Base-by-base conservation (phyloP, 257 asterid species). In the Forsythia suspensa region DNA sequence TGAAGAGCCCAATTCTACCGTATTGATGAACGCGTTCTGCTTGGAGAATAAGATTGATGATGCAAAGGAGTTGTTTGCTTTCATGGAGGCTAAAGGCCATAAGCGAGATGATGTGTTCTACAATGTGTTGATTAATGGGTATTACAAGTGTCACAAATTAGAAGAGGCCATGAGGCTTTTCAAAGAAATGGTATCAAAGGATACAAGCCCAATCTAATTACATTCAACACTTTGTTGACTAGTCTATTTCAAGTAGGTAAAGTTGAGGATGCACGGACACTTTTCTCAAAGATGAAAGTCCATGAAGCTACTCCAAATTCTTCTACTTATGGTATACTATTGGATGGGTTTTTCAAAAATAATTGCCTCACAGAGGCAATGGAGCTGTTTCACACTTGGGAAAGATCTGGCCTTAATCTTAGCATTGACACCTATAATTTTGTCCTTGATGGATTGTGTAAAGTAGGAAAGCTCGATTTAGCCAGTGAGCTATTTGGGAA, bases 311-410 rank as follows among this genome's bases (percentile, higher is more conserved):
- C 59, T 18, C 81, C 85, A 48, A 11, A 82, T 59, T 74, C 81
- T 42, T 8, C 51, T 68, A 85, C 81, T 12, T 80, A 74, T 70
- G 70, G 67, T 70, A 78, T 82, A 52, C 18, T 85, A 52, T 44
- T 85, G 51, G 81, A 77, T 80, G 86, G 81, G 66, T 72, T 77
- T 85, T 85, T 79, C 65, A 85, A 82, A 77, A 82, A 82, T 63
- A 73, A 74, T 65, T 70, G 80, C 52, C 41, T 52, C 20, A 10
- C 0, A 1, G 81, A 85, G 81, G 89, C 83, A 42, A 29, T 85
- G 72, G 75, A 80, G 51, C 78, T 82, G 42, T 57, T 82, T 65
- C 83, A 74, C 6, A 44, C 65, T 74, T 76, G 82, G 21, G 82
- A 80, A 73, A 79, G 68, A 48, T 73, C 68, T 18, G 79, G 83